Conservation (phyloP, 2,329 filamentous ascomycete genomes). For the Ceratocystis harringtonii region DNA sequence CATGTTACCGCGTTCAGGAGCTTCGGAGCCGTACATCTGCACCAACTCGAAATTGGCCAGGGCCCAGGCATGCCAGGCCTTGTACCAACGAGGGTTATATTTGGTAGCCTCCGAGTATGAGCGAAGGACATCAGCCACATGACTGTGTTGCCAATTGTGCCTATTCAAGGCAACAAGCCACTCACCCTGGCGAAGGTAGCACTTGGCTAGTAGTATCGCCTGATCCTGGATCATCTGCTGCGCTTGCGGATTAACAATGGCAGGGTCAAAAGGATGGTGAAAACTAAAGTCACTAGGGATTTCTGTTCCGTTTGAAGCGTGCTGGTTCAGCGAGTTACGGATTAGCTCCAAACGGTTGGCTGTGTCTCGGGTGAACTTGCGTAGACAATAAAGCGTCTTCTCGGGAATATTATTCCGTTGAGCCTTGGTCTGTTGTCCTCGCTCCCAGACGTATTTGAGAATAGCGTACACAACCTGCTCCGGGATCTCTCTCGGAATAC, state of each 20-base stretch:
- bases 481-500: conserved; percentile 31
- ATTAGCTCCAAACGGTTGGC: conserved; percentile 39
- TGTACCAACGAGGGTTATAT: conserved; percentile 93
- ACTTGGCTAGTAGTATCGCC: conserved; percentile 71
- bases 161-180: conserved; percentile 81
- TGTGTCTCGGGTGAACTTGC: conserved; percentile 45
- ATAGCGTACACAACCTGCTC: conserved; percentile 91
- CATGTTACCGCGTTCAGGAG: conserved; percentile 24
- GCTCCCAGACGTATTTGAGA: conserved; percentile 92
- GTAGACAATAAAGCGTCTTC: conserved; percentile 43
- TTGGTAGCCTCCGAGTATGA: conserved; percentile 85
- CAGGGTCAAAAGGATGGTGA: conserved; percentile 32
- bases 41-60: conserved; percentile 97
- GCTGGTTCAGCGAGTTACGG: conserved; percentile 34
- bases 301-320: conserved; percentile 33
- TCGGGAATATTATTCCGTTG: conserved; percentile 33
- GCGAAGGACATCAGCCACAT: conserved; percentile 75
- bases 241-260: conserved; percentile 34
- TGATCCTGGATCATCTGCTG: conserved; percentile 43
- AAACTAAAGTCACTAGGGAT: conserved; percentile 35
- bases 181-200: conserved; percentile 89
- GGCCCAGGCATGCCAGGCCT: conserved; percentile 98
- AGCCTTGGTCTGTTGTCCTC: conserved; percentile 43
- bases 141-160: conserved; percentile 75
- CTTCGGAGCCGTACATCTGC: conserved; percentile 38